Percentiles rank a stretch among this genome's conserved stretches.
These are phyloP conservation scores for Circinella umbellata DNA, from an alignment of 371 early-diverging fungal genomes.

Conservation along the genomic window DNA sequence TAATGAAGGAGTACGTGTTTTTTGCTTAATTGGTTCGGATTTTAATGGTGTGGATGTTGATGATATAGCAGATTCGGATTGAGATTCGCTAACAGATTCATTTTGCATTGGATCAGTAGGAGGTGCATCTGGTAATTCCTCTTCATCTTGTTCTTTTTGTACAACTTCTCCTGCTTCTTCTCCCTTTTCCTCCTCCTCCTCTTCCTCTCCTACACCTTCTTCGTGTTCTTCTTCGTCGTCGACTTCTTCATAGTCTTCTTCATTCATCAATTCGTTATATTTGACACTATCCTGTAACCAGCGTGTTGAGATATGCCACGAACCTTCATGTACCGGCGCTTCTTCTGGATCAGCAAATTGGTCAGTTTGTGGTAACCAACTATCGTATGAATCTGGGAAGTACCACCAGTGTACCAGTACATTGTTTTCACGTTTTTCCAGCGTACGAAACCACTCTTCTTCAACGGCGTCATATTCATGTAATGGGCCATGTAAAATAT, in stretches of 20 bases:
- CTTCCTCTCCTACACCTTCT: constrained; percentile 20
- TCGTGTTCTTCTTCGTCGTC: constrained; percentile 31
- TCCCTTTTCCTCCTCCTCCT: constrained; percentile 26
- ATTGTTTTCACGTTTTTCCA: constrained; percentile 69
- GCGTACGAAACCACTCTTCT: constrained; percentile 77
- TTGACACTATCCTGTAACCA: constrained; percentile 79
- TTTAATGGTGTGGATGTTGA: background rate
- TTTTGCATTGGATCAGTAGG: background rate
- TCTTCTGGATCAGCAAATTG: constrained; percentile 76
- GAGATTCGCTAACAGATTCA: constrained; percentile 3
- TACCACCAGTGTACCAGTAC: constrained; percentile 85
- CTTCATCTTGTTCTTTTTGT: constrained; percentile 14
- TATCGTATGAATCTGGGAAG: constrained; percentile 84
- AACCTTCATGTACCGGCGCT: constrained; percentile 63
- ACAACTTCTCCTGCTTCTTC: constrained; percentile 70
- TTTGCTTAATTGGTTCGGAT: background rate
- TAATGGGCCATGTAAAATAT: constrained; percentile 60
- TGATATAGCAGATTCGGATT: background rate
- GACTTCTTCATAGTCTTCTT: constrained; percentile 73
- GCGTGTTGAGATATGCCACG: constrained; percentile 72
- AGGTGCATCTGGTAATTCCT: constrained; percentile 14
- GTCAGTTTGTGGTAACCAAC: constrained; percentile 72
- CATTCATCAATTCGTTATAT: constrained; percentile 82
- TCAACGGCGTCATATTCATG: constrained; percentile 53
- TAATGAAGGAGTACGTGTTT: background rate